Conservation (phyloP, 2,329 filamentous ascomycete species). For the Orbilia quercus region DNA sequence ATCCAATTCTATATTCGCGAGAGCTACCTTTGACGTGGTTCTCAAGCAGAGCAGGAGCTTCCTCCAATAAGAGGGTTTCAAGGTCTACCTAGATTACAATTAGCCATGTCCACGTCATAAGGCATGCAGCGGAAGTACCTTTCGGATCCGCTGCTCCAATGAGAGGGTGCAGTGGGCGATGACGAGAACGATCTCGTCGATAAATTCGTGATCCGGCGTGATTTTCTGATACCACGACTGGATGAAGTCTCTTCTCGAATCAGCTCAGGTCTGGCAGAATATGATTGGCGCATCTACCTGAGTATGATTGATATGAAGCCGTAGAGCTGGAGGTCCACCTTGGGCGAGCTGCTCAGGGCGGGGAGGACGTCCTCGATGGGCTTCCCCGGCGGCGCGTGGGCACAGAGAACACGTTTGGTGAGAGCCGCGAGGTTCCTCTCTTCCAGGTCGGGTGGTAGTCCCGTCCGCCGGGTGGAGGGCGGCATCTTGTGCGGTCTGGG, state of each 20-base stretch:
- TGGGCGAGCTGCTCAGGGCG: conserved; percentile 91
- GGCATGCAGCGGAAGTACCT: conserved; percentile 65
- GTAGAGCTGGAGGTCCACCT: conserved; percentile 92
- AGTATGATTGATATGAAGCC: conserved; percentile 89
- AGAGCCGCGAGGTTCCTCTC: conserved; percentile 76
- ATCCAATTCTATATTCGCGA: background rate
- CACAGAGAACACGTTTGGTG: conserved; percentile 84
- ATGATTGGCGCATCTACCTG: conserved; percentile 17
- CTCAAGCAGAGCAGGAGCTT: conserved; percentile 83
- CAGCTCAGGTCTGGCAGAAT: conserved; percentile 11
- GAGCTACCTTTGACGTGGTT: conserved; percentile 79
- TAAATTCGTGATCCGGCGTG: conserved; percentile 87
- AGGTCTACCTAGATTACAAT: conserved; percentile 69
- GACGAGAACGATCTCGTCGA: conserved; percentile 86
- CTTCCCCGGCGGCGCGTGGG: conserved; percentile 73
- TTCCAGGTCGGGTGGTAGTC: conserved; percentile 74
- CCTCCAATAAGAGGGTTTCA: conserved; percentile 84
- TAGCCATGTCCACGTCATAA: conserved; percentile 9
- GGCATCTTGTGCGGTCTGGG: conserved; percentile 54
- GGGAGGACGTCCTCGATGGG: conserved; percentile 85
- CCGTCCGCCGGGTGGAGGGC: conserved; percentile 57
- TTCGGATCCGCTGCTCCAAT: conserved; percentile 84
- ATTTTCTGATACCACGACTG: conserved; percentile 93
- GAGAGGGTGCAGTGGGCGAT: conserved; percentile 91
- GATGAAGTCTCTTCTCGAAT: conserved; percentile 77